A percentile compares a stretch with the other conserved stretches of the same genome.
Evolutionary conservation across 192 early-diverging fungal species (phyloP).

Genomic region (Gigaspora rosea): DNA sequence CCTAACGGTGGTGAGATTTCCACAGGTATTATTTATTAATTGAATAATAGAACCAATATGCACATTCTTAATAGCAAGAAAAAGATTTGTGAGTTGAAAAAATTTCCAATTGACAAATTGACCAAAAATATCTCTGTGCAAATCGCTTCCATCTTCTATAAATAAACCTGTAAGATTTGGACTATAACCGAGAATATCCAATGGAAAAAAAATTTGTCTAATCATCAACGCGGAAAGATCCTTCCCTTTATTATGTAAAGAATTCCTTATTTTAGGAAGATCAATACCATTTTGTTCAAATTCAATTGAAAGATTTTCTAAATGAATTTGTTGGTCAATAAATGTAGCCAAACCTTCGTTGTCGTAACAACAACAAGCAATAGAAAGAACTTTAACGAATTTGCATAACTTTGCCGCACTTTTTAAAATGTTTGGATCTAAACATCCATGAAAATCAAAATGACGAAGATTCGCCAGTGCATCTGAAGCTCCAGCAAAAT

Average conservation of each 20-base stretch:
- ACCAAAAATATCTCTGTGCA: not conserved
- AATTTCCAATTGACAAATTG: not conserved
- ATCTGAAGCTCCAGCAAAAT: not conserved
- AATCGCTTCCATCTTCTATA: not conserved
- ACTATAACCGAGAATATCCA: not conserved
- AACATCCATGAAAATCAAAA: not conserved
- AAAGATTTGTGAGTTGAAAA: not conserved
- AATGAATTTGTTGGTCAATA: not conserved
- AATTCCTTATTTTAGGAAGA: not conserved
- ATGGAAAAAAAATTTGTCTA: not conserved
- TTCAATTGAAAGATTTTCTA: not conserved
- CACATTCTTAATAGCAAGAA: not conserved
- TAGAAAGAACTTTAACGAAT: not conserved
- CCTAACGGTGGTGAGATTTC: not conserved
- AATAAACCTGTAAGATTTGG: not conserved
- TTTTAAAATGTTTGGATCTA: not conserved
- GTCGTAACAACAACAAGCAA: not conserved
- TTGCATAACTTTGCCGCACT: not conserved
- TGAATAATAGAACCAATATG: not conserved
- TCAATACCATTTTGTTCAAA: not conserved
- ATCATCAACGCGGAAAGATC: not conserved
- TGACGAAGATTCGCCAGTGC: not conserved
- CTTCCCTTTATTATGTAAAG: not conserved
- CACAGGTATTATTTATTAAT: not conserved
- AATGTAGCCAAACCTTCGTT: not conserved